Evolutionary conservation across 106 monocot genomes (phyloP), one percentile per base, ranked within the genome.

Genomic region (Dendrobium huoshanense): DNA sequence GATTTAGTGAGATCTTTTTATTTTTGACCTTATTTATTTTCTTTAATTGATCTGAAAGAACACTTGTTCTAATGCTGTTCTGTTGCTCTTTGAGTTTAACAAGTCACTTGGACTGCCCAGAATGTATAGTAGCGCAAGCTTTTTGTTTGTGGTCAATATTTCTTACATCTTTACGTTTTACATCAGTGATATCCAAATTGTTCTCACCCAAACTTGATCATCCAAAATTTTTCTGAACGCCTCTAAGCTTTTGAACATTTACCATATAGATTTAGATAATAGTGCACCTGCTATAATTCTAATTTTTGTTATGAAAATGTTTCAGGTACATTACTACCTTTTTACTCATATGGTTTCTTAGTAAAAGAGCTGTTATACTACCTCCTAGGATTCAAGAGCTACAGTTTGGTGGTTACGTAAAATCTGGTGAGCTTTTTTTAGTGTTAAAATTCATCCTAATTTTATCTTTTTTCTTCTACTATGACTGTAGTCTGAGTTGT

Each of bases 351-450:
- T 89, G 89, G 89, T 88, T 78, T 84, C 95, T 98, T 41, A 91
- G 89, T 85, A 94, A 87, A 86, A 98, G 81, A 81, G 89, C 91
- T 67, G 88, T 89, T 84, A 78, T 98, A 73, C 78, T 98, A 75
- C 91, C 95, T 82, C 98, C 95, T 61, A 91, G 87, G 64, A 81
- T 92, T 77, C 72, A 84, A 80, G 87, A 95, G 51, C 77, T 98
- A 19, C 83, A 98, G 43, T 92, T 98, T 89, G 86, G 77, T 58
- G 94, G 94, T 48, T 98, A 98, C 77, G 77, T 98, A 43, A 94
- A 88, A 89, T 98, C 94, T 87, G 98, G 98, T 98, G 61, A 75
- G 87, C 81, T 18, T 20, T 67, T 74, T 65, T 75, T 43, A 44
- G 2, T 37, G 4, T 29, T 54, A 59, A 55, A 11, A 48, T 68